These are phyloP conservation scores for Tetracladium setigerum DNA, from an alignment of 495 filamentous ascomycete genomes.

Conservation along the genomic window DNA sequence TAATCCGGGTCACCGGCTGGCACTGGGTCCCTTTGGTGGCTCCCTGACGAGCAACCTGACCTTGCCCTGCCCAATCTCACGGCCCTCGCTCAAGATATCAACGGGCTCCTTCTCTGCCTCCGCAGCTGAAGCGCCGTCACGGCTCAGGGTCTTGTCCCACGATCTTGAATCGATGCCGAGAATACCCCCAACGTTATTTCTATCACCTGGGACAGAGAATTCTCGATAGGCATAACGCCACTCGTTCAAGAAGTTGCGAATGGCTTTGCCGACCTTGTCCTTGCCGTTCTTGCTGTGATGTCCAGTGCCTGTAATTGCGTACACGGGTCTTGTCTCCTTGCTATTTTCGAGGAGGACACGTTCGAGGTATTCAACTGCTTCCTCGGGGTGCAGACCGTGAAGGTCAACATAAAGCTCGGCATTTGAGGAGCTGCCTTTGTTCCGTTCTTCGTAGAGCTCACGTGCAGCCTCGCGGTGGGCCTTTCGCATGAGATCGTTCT, in stretches of 20 bases:
- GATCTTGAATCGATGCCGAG: slow-evolving; percentile 87
- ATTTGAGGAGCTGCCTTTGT: slow-evolving; percentile 53
- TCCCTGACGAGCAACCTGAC: slow-evolving; percentile 51
- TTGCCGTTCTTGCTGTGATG: slow-evolving; percentile 98
- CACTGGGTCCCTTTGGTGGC: slow-evolving; percentile 42
- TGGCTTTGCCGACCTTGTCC: slow-evolving; percentile 94
- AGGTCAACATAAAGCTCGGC: slow-evolving; percentile 90
- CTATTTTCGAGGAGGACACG: slow-evolving; percentile 75
- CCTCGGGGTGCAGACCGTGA: slow-evolving; percentile 93
- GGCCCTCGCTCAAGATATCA: slow-evolving; percentile 50
- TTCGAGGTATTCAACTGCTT: slow-evolving; percentile 92
- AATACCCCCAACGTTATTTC: slow-evolving; percentile 86
- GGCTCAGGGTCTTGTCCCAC: slow-evolving; percentile 65
- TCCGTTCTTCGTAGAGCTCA: slow-evolving; percentile 89
- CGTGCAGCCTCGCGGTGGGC: slow-evolving; percentile 92
- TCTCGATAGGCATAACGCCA: slow-evolving; percentile 95
- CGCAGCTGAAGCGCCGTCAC: slow-evolving; percentile 24
- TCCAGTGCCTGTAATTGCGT: slow-evolving; percentile 93
- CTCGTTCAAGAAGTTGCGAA: slow-evolving; percentile 85
- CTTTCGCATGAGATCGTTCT: slow-evolving; percentile 96
- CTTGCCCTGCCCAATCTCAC: slow-evolving; percentile 53
- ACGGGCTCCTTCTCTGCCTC: slow-evolving; percentile 36
- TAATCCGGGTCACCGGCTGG: slow-evolving; percentile 13
- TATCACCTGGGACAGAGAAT: slow-evolving; percentile 89
- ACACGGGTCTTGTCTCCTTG: slow-evolving; percentile 66